Percentiles rank a stretch among this genome's conserved stretches.
phyloP scores from a whole-genome alignment of 768 basidiomycete species.

The Kwoniella sp. region DNA sequence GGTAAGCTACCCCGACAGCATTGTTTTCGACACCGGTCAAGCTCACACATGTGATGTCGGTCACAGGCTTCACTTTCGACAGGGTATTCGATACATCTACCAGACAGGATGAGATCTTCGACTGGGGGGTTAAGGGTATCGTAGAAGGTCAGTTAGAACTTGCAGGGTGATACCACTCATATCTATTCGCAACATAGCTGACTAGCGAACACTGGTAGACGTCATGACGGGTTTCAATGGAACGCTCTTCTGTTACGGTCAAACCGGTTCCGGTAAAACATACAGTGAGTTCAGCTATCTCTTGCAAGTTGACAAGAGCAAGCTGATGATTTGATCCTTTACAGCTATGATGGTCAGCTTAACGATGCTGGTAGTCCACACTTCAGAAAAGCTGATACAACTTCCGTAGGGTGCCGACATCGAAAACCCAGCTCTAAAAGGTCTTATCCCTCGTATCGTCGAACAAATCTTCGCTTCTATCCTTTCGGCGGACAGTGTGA shows the following conservation, averaged over 20 bases:
- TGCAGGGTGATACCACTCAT: not conserved
- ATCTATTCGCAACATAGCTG: constrained; percentile 4
- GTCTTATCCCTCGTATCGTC: constrained; percentile 96
- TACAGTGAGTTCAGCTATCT: constrained; percentile 52
- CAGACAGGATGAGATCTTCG: constrained; percentile 90
- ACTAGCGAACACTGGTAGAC: constrained; percentile 62
- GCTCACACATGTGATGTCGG: not conserved
- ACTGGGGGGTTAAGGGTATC: constrained; percentile 97
- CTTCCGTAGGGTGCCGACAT: constrained; percentile 85
- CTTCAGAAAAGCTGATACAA: not conserved
- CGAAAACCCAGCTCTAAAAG: constrained; percentile 87
- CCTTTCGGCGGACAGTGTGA: constrained; percentile 86
- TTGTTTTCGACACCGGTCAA: not conserved
- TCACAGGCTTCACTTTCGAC: constrained; percentile 85
- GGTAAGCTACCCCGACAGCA: constrained; percentile 51
- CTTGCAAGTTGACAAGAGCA: not conserved
- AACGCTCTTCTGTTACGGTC: constrained; percentile 69
- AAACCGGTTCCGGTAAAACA: constrained; percentile 55
- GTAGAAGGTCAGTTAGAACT: constrained; percentile 69
- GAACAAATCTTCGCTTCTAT: constrained; percentile 99
- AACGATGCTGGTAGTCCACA: not conserved
- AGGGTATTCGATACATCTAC: constrained; percentile 91
- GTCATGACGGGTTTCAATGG: constrained; percentile 99
- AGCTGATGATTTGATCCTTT: constrained; percentile 60
- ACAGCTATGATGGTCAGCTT: constrained; percentile 88